A percentile compares a stretch with the other conserved stretches of the same genome.
Conservation (phyloP, 2,329 filamentous ascomycete genomes). For the Elsinoe necatrix region DNA sequence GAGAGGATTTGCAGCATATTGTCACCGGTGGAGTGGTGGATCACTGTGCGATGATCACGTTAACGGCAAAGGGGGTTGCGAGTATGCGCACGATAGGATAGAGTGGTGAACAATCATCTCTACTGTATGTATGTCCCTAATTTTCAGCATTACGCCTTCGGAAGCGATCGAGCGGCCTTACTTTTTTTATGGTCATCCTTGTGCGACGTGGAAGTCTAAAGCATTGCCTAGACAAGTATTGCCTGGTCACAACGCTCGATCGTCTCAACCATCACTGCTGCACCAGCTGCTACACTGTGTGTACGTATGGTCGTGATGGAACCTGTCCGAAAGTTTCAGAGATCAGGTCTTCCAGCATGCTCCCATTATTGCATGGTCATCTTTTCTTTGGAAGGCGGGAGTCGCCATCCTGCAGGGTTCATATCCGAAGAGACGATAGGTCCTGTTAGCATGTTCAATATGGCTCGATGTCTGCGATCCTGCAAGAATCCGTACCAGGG, state of each 20-base stretch:
- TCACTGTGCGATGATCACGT: slow-evolving; percentile 16
- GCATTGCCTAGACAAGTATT: no score
- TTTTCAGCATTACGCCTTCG: background rate
- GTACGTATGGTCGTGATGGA: no score
- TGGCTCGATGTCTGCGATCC: no score
- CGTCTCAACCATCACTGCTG: no score
- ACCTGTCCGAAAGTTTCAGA: background rate
- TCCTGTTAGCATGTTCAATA: background rate
- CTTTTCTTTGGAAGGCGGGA: background rate
- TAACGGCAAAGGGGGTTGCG: slow-evolving; percentile 8
- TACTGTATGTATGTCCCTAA: background rate
- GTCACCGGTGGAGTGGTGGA: slow-evolving; percentile 19
- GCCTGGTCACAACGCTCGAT: no score
- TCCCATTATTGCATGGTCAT: background rate
- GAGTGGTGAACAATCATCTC: background rate
- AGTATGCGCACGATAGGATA: background rate
- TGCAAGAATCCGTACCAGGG: no score
- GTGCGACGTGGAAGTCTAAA: no score
- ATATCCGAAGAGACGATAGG: background rate
- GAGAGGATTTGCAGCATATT: slow-evolving; percentile 15
- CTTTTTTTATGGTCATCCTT: no score
- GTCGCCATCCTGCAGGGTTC: background rate
- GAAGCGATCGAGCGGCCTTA: no score
- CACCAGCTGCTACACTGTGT: no score
- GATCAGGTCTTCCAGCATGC: background rate